Base-by-base conservation (phyloP, 768 basidiomycete genomes). In the Cubamyces sp. region DNA sequence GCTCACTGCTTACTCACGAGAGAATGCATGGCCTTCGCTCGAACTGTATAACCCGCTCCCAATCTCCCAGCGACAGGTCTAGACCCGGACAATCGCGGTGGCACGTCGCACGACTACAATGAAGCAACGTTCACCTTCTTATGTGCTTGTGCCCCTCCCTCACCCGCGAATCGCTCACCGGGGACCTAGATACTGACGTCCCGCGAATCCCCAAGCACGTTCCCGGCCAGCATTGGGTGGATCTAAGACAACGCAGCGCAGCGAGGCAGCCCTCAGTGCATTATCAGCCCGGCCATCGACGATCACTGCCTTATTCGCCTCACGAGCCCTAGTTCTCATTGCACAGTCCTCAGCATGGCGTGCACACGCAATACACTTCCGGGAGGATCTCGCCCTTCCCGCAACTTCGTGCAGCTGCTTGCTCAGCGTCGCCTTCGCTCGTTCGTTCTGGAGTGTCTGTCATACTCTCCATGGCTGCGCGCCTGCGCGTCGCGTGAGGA, bases 231-330 rank as follows among this genome's bases (percentile, higher is more conserved):
- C 42, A 63, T 57, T 58, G 62, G 62, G 25, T 34, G 48, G 51
- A 45, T 50, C 57, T 28, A 9, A 57, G 50, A 58, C 50, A 57
- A 28, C 8, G 26, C 45, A 41, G 16, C 40, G 48, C 47, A 57
- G 55, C 61, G 61, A 62, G 61, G 48, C 53, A 23, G 16, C 16
- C 8, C 19, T n/a, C 34, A 9, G 47, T 19, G 52, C 50, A 60
- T 60, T 64, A 64, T 64, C 63, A 51, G 41, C 26, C 42, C 63
- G 58, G 58, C 63, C 63, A 64, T 64, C 63, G 58, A 60, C 63
- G 58, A 60, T 56, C 48, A 40, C 48, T 60, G 40, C 63, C 59
- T 48, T 34, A 60, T 53, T 26, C 48, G 63, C 54, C 12, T 4
- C 18, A 12, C 26, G 14, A 46, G 52, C 49, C 34, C 51, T 14